Evolutionary conservation across 75 land plant species (phyloP).

Genomic region (Gnetum montanum): DNA sequence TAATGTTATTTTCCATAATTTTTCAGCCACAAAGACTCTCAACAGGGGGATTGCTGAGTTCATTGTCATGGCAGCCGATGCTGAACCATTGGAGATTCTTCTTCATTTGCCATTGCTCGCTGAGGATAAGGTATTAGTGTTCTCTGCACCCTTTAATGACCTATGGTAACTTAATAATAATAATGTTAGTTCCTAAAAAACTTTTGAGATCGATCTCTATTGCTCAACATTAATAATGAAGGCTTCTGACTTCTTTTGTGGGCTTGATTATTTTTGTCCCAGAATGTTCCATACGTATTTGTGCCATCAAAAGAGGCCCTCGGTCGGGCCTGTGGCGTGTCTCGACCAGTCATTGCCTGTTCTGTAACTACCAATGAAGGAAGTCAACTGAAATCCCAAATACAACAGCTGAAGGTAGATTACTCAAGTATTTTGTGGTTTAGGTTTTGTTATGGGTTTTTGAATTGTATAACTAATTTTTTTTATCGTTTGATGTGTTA

Average conservation of each 20-base stretch:
- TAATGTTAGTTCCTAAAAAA: no score
- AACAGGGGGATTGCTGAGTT: conserved; percentile 72
- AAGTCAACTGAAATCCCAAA: conserved; percentile 55
- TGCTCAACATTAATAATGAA: background rate
- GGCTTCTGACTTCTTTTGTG: background rate
- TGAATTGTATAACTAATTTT: background rate
- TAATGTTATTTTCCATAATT: background rate
- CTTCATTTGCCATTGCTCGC: conserved; percentile 58
- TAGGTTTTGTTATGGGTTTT: background rate
- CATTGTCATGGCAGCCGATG: conserved; percentile 66
- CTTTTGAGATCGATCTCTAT: background rate
- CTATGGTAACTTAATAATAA: no score
- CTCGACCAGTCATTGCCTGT: conserved; percentile 61
- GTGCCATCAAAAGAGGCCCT: conserved; percentile 68
- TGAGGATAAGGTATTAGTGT: conserved; percentile 67
- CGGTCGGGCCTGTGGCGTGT: conserved; percentile 64
- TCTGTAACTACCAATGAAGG: conserved; percentile 66
- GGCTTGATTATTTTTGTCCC: background rate
- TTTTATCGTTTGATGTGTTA: background rate
- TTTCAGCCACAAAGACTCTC: conserved; percentile 52
- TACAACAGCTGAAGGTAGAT: conserved; percentile 47
- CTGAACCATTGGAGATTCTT: conserved; percentile 62
- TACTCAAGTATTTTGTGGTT: background rate
- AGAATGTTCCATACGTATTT: conserved; percentile 68
- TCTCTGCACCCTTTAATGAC: no score